Evolutionary conservation across 2,329 filamentous ascomycete species (phyloP).

Genomic region (Neofusicoccum ribis): DNA sequence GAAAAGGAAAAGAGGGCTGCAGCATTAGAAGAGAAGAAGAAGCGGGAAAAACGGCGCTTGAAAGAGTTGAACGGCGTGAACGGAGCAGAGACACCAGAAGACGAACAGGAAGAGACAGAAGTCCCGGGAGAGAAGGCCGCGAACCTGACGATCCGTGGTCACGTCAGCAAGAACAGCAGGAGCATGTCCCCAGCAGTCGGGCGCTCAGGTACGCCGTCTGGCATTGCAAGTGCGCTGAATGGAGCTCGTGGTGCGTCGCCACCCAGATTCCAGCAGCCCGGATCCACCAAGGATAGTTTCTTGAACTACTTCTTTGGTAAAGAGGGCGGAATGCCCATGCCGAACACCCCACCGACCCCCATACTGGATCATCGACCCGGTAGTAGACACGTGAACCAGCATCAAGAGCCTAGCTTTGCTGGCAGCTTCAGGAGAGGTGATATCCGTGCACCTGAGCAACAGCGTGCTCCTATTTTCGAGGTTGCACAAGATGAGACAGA

Average conservation of each 20-base stretch:
- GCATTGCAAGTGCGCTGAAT: constrained; percentile 68
- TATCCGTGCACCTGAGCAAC: constrained; percentile 48
- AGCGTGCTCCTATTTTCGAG: constrained; percentile 43
- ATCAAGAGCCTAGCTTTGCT: constrained; percentile 76
- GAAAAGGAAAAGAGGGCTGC: constrained; percentile 80
- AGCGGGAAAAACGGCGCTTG: constrained; percentile 76
- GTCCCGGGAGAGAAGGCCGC: constrained; percentile 55
- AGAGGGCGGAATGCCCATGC: constrained; percentile 63
- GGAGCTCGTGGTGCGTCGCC: constrained; percentile 64
- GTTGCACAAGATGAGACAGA: constrained; percentile 43
- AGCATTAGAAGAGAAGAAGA: constrained; percentile 74
- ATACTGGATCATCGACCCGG: constrained; percentile 37
- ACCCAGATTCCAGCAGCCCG: constrained; percentile 56
- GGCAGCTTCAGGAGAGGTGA: constrained; percentile 77
- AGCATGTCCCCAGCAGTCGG: constrained; percentile 82
- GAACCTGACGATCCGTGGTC: constrained; percentile 60
- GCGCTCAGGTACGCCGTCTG: constrained; percentile 58
- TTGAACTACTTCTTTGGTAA: constrained; percentile 99
- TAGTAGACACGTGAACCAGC: constrained; percentile 73
- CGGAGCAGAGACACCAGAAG: constrained; percentile 67
- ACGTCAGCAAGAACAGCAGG: constrained; percentile 61
- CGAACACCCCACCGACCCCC: constrained; percentile 29
- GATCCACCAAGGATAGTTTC: constrained; percentile 78
- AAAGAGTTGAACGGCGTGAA: constrained; percentile 81
- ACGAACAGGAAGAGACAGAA: constrained; percentile 54